phyloP scores from a whole-genome alignment of 495 filamentous ascomycete species.

The Hyphodiscus hymeniophilus region DNA sequence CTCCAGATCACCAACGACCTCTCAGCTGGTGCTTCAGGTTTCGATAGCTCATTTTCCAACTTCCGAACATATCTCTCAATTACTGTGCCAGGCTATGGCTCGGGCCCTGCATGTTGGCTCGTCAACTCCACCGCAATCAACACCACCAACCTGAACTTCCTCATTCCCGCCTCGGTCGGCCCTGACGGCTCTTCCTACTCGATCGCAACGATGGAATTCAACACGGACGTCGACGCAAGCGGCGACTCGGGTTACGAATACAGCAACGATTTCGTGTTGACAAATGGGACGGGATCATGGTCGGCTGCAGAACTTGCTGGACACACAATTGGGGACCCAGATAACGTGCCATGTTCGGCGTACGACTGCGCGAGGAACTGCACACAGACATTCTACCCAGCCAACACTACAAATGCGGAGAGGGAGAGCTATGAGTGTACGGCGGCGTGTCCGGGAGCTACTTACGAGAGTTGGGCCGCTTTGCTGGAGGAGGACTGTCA shows the following conservation, averaged over 20 bases:
- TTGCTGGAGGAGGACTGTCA: too few species aligned
- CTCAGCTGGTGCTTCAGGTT: slow-evolving; percentile 2
- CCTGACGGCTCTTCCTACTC: slow-evolving; percentile 15
- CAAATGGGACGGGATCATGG: slow-evolving; percentile 14
- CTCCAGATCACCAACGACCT: slow-evolving; percentile 11
- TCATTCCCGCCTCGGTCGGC: slow-evolving; percentile 20
- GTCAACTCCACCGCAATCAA: slow-evolving; percentile 16
- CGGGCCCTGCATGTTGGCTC: slow-evolving; percentile 17
- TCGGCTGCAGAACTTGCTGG: slow-evolving; percentile 18
- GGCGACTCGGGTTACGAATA: slow-evolving; percentile 13
- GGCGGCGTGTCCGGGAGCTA: slow-evolving; percentile 16
- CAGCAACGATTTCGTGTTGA: slow-evolving; percentile 14
- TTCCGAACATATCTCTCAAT: slow-evolving; percentile 21
- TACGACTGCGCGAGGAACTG: slow-evolving; percentile 22
- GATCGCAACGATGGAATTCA: slow-evolving; percentile 15
- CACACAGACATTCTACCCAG: slow-evolving; percentile 14
- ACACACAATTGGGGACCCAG: slow-evolving; percentile 10
- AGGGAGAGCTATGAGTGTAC: slow-evolving; percentile 11
- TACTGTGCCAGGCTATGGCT: slow-evolving; percentile 7
- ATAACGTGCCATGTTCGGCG: slow-evolving; percentile 17
- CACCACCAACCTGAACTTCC: slow-evolving; percentile 12
- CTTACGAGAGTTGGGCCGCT: background rate
- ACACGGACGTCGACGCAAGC: background rate
- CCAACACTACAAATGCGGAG: slow-evolving; percentile 5
- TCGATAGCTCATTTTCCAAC: slow-evolving; percentile 6